Base-by-base conservation (phyloP, 192 early-diverging fungal species). In the Helicostylum pulchrum region DNA sequence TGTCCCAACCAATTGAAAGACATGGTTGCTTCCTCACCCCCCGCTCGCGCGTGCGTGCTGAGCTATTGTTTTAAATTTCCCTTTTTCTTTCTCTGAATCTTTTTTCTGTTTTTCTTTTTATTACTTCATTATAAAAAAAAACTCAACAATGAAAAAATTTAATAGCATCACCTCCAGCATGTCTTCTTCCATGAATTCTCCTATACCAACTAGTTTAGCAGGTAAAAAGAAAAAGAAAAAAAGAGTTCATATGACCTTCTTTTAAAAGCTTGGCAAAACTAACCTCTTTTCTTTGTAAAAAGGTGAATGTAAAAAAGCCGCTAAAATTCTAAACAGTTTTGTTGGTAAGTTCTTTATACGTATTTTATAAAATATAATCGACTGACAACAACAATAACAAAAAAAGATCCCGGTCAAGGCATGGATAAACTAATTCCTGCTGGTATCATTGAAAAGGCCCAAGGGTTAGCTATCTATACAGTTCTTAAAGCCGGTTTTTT, bases 401-500 rank as follows among this genome's bases (percentile, higher is more conserved):
- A n/a, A 15, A 58, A 61, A 75, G 74, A 70, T 26, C 68, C 74
- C 12, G 74, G 72, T 20, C 66, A 80, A 42, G 87, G 83, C 3
- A 54, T 83, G 2, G 88, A 92, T 73, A 84, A 84, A 63, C 78
- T 87, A 39, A 92, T 90, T 63, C 88, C 90, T 46, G 34, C 74
- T 5, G 65, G 74, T 39, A 83, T 92, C 56, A 65, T 91, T 26
- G 64, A 64, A 34, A 89, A 92, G 39, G 93, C 93, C 32, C 88
- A 92, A 67, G 96, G 96, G 6, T 82, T 99, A 14, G 96, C 96
- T 55, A 90, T 99, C 26, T 79, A 96, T 71, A 92, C 92, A 3
- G 96, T 95, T 4, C 67, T 97, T 65, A 99, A 99, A 70, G 96
- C 89, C 32, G 96, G 96, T 2, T 97, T 96, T 61, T 74, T 95